Conservation (phyloP, 1,284 basidiomycete species). For the Pterulicium gracile region DNA sequence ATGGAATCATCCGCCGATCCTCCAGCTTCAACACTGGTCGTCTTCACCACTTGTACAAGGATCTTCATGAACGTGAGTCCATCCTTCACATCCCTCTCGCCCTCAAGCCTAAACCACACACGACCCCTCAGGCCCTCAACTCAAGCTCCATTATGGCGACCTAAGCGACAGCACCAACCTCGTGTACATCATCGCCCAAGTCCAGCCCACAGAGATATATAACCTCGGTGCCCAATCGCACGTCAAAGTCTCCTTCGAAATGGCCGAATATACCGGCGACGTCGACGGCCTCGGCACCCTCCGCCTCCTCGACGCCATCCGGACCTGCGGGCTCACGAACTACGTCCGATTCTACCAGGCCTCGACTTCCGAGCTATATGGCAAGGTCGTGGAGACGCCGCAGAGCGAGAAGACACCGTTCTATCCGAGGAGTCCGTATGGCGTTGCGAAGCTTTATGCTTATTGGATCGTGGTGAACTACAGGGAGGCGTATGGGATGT, state of each 20-base stretch:
- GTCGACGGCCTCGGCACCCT: conserved; percentile 88
- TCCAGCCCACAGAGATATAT: conserved; percentile 88
- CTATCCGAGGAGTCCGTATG: conserved; percentile 88
- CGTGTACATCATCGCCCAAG: conserved; percentile 86
- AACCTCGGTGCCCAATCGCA: conserved; percentile 95
- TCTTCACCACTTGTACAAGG: conserved; percentile 81
- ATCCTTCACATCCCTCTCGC: conserved; percentile 1
- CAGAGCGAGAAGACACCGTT: conserved; percentile 90
- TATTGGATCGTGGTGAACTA: conserved; percentile 90
- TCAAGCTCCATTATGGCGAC: conserved; percentile 88
- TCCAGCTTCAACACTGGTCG: conserved; percentile 92
- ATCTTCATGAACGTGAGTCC: conserved; percentile 71
- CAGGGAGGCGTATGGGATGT: conserved; percentile 88
- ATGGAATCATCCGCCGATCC: conserved; percentile 87
- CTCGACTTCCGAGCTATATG: conserved; percentile 89
- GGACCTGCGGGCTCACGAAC: conserved; percentile 82
- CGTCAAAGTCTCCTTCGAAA: conserved; percentile 95
- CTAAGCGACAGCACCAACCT: conserved; percentile 88
- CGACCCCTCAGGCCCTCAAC: conserved; percentile 44
- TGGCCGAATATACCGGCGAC: conserved; percentile 93
- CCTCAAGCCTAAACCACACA: conserved; percentile 6
- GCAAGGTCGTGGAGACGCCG: conserved; percentile 84
- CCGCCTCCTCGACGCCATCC: conserved; percentile 84
- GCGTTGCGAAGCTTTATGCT: conserved; percentile 82
- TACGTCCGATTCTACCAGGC: conserved; percentile 89